Evolutionary conservation across 2,329 filamentous ascomycete genomes (phyloP).

Genomic region (Aspergillus sp.): DNA sequence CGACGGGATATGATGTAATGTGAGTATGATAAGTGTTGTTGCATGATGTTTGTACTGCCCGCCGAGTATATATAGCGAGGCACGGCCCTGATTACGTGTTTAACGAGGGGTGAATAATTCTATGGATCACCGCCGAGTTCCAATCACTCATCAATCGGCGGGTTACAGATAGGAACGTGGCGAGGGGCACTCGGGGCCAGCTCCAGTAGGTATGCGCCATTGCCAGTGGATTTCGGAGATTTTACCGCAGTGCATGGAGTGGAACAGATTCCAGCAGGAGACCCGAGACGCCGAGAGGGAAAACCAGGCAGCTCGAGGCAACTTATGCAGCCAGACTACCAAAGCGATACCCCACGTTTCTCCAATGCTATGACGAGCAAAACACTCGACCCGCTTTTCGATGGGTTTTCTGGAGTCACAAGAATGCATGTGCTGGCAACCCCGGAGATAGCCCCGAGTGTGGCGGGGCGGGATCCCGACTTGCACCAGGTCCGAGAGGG

Average conservation of each 20-base stretch:
- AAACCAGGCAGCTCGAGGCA: too few relatives aligned
- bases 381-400: not conserved
- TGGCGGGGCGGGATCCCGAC: not conserved
- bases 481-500: not conserved
- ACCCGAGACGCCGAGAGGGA: not conserved
- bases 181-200: not conserved
- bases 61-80: not conserved
- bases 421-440: not conserved
- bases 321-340: not conserved
- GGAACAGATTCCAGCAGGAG: not conserved
- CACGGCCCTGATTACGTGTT: not conserved
- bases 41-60: not conserved
- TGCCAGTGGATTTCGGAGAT: not conserved
- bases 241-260: not conserved
- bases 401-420: not conserved
- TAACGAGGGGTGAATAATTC: not conserved
- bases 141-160: not conserved
- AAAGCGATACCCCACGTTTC: not conserved
- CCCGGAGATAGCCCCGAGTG: slow-evolving; percentile 3
- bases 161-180: not conserved
- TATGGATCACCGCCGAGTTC: not conserved
- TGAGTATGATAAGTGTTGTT: not conserved
- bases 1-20: not conserved
- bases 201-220: not conserved
- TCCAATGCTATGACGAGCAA: not conserved